A percentile compares a stretch with the other conserved stretches of the same genome.
Evolutionary conservation across 345 rosid genomes (phyloP).

Genomic region (Moricandia arvensis): DNA sequence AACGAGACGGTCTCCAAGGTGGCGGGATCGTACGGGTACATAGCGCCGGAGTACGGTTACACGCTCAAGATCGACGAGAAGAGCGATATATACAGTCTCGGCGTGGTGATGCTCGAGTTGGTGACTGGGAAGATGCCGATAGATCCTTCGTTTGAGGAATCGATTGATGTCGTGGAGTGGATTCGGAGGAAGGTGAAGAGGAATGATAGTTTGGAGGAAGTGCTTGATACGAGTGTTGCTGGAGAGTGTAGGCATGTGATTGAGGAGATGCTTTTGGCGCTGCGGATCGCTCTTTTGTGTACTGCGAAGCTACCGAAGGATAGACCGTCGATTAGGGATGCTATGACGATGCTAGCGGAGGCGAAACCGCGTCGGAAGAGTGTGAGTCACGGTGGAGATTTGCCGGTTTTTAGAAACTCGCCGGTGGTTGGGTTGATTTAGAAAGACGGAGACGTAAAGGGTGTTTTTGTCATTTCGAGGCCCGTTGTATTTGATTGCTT

Average conservation of each 20-base stretch:
- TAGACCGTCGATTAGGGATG: constrained; percentile 82
- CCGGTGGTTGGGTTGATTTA: constrained; percentile 58
- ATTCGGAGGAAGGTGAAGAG: constrained; percentile 51
- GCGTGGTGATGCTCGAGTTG: constrained; percentile 78
- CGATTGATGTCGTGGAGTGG: constrained; percentile 74
- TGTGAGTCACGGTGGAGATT: constrained; percentile 52
- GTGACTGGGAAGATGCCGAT: constrained; percentile 79
- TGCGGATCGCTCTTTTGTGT: constrained; percentile 70
- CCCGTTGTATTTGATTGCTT: not conserved
- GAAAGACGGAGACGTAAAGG: not conserved
- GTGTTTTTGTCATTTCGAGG: not conserved
- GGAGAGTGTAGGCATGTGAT: constrained; percentile 79
- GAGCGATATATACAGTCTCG: constrained; percentile 84
- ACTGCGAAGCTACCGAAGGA: constrained; percentile 82
- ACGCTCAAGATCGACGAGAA: constrained; percentile 80
- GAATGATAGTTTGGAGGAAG: constrained; percentile 51
- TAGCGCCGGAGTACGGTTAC: constrained; percentile 93
- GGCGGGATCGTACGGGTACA: constrained; percentile 90
- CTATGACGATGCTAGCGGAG: constrained; percentile 79
- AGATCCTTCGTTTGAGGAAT: constrained; percentile 74
- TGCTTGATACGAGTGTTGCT: constrained; percentile 65
- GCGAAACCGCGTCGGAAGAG: constrained; percentile 89
- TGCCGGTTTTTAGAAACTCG: constrained; percentile 57
- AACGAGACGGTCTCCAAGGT: constrained; percentile 89
- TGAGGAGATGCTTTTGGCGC: constrained; percentile 79